phyloP scores from a whole-genome alignment of 805 yeast genomes.

The Wickerhamomyces queroliae region DNA sequence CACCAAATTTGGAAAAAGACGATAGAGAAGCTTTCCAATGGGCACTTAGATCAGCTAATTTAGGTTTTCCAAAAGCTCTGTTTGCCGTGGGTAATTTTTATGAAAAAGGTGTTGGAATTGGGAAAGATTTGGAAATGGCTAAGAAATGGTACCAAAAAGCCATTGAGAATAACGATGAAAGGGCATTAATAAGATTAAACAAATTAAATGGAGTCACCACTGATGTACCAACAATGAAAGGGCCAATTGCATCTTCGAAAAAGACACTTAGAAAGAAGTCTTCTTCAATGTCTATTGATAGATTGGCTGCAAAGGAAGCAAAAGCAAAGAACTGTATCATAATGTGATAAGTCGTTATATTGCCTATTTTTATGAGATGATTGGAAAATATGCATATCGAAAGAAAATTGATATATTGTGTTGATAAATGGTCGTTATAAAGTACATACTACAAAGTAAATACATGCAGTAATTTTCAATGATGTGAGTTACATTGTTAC shows the following conservation, averaged over 20 bases:
- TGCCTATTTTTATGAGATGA: no score
- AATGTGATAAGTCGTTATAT: not conserved
- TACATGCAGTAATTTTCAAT: no score
- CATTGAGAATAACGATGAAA: conserved; percentile 50
- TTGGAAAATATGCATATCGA: not conserved
- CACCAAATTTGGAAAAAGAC: conserved; percentile 73
- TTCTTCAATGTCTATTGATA: not conserved
- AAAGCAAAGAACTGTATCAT: not conserved
- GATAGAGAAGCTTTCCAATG: conserved; percentile 88
- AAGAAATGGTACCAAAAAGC: conserved; percentile 74
- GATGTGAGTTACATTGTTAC: no score
- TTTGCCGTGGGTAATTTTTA: conserved; percentile 77
- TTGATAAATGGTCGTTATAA: no score
- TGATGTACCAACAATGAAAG: not conserved
- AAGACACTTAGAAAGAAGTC: not conserved
- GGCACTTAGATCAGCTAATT: conserved; percentile 83
- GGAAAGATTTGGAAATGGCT: conserved; percentile 48
- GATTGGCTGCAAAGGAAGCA: not conserved
- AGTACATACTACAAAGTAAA: no score
- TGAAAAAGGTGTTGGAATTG: conserved; percentile 86
- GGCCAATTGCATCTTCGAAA: no score
- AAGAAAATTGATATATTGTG: not conserved
- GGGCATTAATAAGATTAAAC: conserved; percentile 28
- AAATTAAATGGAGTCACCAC: not conserved
- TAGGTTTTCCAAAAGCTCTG: conserved; percentile 77